Conservation (phyloP, 1,139 yeast species). For the Sporopachydermia cereana region DNA sequence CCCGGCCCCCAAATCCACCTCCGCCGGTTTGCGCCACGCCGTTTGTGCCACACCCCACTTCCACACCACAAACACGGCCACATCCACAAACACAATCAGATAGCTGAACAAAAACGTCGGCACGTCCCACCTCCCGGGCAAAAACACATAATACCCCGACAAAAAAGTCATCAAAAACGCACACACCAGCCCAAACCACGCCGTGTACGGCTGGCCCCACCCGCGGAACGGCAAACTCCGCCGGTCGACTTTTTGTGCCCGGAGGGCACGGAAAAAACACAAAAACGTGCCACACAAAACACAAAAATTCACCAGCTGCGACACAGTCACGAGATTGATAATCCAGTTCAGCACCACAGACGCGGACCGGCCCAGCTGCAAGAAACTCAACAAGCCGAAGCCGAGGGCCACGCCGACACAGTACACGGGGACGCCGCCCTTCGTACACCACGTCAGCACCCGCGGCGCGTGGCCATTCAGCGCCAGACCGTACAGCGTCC, state of each 20-base stretch:
- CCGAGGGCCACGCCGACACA: conserved; percentile 35
- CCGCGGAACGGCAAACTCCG: conserved; percentile 43
- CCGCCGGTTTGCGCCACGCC: conserved; percentile 36
- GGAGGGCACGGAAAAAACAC: conserved; percentile 52
- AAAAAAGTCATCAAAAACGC: conserved; percentile 44
- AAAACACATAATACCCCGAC: conserved; percentile 56
- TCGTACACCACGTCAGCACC: conserved; percentile 31
- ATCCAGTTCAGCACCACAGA: conserved; percentile 64
- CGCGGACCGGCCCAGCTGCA: conserved; percentile 51
- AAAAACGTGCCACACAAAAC: conserved; percentile 52
- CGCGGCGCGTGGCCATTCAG: conserved; percentile 40
- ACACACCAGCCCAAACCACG: conserved; percentile 35
- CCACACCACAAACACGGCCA: conserved; percentile 44
- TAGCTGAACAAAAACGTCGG: conserved; percentile 55
- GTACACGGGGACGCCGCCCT: conserved; percentile 48
- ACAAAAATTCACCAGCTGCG: conserved; percentile 63
- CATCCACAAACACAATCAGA: conserved; percentile 53
- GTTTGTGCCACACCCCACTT: conserved; percentile 40
- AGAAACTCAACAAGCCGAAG: conserved; percentile 37
- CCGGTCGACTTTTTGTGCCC: conserved; percentile 46
- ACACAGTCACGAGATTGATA: conserved; percentile 66
- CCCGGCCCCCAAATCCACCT: conserved; percentile 45
- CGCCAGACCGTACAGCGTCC: conserved; percentile 50
- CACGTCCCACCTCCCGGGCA: conserved; percentile 50
- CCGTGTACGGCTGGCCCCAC: conserved; percentile 46